A percentile compares a stretch with the other conserved stretches of the same genome.
Conservation (phyloP, 192 early-diverging fungal genomes). For the Backusella westeae region DNA sequence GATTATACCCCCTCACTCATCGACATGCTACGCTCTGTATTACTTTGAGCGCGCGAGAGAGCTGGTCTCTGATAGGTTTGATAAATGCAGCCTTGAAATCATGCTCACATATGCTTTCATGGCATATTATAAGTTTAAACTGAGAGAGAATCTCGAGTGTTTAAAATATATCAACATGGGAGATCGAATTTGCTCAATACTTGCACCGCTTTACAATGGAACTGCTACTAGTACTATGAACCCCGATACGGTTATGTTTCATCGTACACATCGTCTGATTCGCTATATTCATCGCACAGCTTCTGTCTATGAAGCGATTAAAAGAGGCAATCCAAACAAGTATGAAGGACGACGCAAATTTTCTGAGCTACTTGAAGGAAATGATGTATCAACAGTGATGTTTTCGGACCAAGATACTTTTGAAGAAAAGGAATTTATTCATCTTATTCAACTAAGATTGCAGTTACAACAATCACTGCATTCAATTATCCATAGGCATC, state of each 20-base stretch:
- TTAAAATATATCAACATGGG: background rate
- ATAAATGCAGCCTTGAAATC: background rate
- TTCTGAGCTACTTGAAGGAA: background rate
- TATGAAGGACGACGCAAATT: background rate
- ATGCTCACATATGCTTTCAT: background rate
- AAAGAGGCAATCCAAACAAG: background rate
- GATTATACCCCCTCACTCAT: no score
- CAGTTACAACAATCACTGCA: background rate
- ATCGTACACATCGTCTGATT: background rate
- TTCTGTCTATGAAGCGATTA: background rate
- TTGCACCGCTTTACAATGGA: background rate
- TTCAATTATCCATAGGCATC: background rate
- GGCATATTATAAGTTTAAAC: background rate
- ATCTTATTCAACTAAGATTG: background rate
- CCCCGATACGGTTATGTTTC: background rate
- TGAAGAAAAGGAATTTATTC: background rate
- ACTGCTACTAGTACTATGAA: background rate
- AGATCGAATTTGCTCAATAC: background rate
- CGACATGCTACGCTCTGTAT: no score
- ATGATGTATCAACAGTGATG: background rate
- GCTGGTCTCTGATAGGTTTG: background rate
- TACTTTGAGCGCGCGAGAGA: no score
- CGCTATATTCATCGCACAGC: background rate
- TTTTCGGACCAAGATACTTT: background rate
- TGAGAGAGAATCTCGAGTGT: background rate